Percentiles rank a stretch among this genome's conserved stretches.
These are phyloP conservation scores for Mycena sp. DNA, from an alignment of 1,284 basidiomycete genomes.

Conservation along the genomic window DNA sequence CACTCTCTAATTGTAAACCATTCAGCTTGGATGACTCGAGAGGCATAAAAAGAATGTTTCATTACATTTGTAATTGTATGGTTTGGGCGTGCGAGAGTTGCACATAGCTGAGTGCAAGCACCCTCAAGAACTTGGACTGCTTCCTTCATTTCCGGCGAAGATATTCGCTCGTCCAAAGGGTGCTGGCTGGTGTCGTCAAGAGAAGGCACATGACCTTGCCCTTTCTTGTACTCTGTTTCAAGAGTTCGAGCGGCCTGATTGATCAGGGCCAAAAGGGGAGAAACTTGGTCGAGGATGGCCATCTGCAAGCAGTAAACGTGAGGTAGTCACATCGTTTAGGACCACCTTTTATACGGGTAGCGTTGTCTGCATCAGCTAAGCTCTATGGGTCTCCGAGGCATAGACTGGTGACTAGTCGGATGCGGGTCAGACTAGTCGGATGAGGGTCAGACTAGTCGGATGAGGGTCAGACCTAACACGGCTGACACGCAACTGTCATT, in stretches of 20 bases:
- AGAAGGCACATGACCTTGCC: constrained; percentile 17
- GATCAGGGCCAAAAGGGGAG: constrained; percentile 23
- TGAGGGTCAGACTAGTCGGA: no score
- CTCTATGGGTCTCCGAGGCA: no score
- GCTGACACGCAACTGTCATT: no score
- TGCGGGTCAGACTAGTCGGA: no score
- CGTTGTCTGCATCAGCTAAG: no score
- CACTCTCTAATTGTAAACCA: constrained; percentile 13
- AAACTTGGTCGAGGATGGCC: constrained; percentile 7
- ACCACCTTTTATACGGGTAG: no score
- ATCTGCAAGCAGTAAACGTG: background rate
- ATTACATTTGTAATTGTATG: constrained; percentile 37
- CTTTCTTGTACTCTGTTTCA: constrained; percentile 16
- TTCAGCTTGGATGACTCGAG: background rate
- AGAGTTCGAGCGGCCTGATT: constrained; percentile 19
- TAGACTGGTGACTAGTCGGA: no score
- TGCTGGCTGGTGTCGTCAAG: constrained; percentile 24
- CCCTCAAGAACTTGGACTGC: constrained; percentile 36
- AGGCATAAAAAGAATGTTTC: background rate
- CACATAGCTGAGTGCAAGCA: constrained; percentile 35
- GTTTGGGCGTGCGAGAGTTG: constrained; percentile 34
- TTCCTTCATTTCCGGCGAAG: constrained; percentile 22
- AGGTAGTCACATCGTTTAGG: no score
- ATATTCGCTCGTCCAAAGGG: constrained; percentile 19
- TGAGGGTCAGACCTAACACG: no score